Evolutionary conservation across 2,329 filamentous ascomycete species (phyloP), one percentile per base, ranked within the genome.

Genomic region (Penicillium janthinellum): DNA sequence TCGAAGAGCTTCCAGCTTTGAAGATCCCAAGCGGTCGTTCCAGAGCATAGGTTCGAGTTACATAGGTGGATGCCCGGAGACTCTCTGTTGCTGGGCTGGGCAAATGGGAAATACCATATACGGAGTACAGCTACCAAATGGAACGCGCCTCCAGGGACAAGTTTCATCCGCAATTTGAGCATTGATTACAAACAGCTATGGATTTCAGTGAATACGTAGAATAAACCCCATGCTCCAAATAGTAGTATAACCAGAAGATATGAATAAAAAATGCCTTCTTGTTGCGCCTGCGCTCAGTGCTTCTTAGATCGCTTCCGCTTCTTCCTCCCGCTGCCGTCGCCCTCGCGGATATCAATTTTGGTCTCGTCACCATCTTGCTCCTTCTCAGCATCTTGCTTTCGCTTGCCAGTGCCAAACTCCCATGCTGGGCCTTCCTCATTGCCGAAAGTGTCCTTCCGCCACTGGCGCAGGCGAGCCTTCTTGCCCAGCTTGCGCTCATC

Each of bases 401-500:
- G 68, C 59, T 47, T 44, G 42, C 39, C 37, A 5, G 22, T 41
- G 35, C 71, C 71, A 48, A 74, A 66, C 11, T 70, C 62, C 58
- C 75, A 74, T 38, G 67, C 64, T 3, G 78, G 75, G 65, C 83
- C 86, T 5, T 87, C 81, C 57, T 84, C 82, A 65, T 83, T 79
- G 5, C 87, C 87, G 77, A 89, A 90, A 0, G 84, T 87, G 41
- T 89, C 86, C 71, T 84, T 82, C 50, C 87, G 86, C 95, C 95
- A 99, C 78, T 97, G 86, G 71, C 92, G 83, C 61, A 99, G 81
- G 20, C 94, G 84, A 7, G 91, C 91, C 81, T 98, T 98, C 85
- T 98, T 99, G 65, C 91, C 90, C 34, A 98, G 83, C 69, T 86
- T 85, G 83, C 96, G 96, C 79, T 88, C 87, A 73, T 99, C 95